Evolutionary conservation across 2,329 filamentous ascomycete species (phyloP), one percentile per base, ranked within the genome.

Genomic region (Arthrobotrys megalospora): DNA sequence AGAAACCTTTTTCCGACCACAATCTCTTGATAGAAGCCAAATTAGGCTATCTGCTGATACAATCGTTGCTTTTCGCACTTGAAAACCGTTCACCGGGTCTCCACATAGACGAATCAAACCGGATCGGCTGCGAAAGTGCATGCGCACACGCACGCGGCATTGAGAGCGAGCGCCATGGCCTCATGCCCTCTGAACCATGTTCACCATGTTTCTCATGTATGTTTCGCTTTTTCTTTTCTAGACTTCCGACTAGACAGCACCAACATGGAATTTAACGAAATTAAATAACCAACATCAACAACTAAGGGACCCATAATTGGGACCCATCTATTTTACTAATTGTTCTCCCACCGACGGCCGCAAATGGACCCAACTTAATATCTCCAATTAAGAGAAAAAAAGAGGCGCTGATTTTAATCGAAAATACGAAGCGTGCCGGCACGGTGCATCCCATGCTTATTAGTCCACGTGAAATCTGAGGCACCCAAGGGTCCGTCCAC

Each of bases 341-440:
- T 43, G 16, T 60, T 43, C 14, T 8, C 55, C 36, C 55, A 60
- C 43, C 34, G 36, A 24, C 36, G 11, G 10, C 55, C 55, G 55
- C 36, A 60, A 43, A 60, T 60, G 55, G 55, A 16, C 24, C 55
- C 55, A 60, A 28, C 32, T 52, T 52, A 72, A 64, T 55, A 72
- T 64, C 48, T 36, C 21, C 47, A 58, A 47, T 73, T 73, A 66
- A 73, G 50, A 66, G 14, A n/a, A 65, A 58, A 50, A 69, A 71
- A 36, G 73, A 70, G 73, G 60, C 71, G 71, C 32, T 47, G 65
- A 19, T 53, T 21, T 55, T 65, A 70, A 70, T 68, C 36, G 28
- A 68, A 55, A 64, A 78, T 78, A 78, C 43, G 66, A 50, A 72
- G 75, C 75, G 75, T 60, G 53, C 75, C 67, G 67, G 62, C 75